A percentile compares a stretch with the other conserved stretches of the same genome.
Conservation (phyloP, 1,139 yeast genomes). For the Taiozyma sp. region DNA sequence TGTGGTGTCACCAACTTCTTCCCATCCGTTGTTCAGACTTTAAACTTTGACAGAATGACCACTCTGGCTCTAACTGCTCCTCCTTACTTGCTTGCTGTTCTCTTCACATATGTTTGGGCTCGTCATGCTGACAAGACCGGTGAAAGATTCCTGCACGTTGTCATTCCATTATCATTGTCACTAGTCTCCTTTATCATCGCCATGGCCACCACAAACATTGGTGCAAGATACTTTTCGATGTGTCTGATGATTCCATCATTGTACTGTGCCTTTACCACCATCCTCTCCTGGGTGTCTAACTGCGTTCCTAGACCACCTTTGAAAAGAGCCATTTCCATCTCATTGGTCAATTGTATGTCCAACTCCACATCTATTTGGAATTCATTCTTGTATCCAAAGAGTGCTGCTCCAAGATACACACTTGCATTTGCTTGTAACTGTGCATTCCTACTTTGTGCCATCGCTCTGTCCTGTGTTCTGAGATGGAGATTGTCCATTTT, state of each 20-base stretch:
- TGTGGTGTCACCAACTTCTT: constrained; percentile 57
- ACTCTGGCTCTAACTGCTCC: constrained; percentile 58
- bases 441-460: constrained; percentile 41
- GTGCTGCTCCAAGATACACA: constrained; percentile 40
- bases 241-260: constrained; percentile 56
- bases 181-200: constrained; percentile 49
- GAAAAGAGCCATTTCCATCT: constrained; percentile 49
- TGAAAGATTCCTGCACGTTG: constrained; percentile 51
- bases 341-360: constrained; percentile 47
- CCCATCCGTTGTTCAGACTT: constrained; percentile 55
- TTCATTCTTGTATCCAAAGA: constrained; percentile 41
- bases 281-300: constrained; percentile 40
- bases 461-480: constrained; percentile 35
- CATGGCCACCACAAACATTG: constrained; percentile 49
- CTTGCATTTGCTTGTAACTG: constrained; percentile 46
- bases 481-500: constrained; percentile 35
- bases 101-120: constrained; percentile 51
- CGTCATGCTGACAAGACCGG: constrained; percentile 55
- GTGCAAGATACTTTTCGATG: constrained; percentile 59
- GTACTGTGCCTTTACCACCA: constrained; percentile 52
- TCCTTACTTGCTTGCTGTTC: constrained; percentile 55
- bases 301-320: constrained; percentile 39
- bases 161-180: constrained; percentile 40
- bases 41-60: constrained; percentile 43
- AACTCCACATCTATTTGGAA: constrained; percentile 54